Conservation (phyloP, 2,329 filamentous ascomycete genomes). For the Penicillium sp. region DNA sequence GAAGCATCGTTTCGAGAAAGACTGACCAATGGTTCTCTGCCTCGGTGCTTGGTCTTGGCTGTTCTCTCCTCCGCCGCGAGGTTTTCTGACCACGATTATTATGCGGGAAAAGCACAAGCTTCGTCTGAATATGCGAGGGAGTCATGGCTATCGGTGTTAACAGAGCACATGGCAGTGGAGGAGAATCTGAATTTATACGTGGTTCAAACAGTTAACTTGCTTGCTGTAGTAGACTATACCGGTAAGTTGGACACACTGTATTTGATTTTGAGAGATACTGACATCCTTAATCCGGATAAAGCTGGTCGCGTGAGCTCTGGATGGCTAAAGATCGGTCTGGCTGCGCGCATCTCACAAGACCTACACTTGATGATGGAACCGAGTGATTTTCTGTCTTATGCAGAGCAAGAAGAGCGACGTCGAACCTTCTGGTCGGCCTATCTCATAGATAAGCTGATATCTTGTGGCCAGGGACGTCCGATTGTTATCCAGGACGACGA, state of each 20-base stretch:
- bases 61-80: constrained; percentile 37
- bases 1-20: constrained; percentile 37
- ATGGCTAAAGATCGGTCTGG: constrained; percentile 43
- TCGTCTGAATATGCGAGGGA: constrained; percentile 33
- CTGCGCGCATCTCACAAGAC: constrained; percentile 65
- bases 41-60: constrained; percentile 36
- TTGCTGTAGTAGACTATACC: constrained; percentile 45
- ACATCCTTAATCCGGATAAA: constrained; percentile 9
- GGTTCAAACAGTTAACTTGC: constrained; percentile 43
- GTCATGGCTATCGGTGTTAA: constrained; percentile 41
- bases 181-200: constrained; percentile 37
- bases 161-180: constrained; percentile 38
- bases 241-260: constrained; percentile 26
- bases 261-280: background rate
- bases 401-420: constrained; percentile 34
- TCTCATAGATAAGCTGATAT: constrained; percentile 35
- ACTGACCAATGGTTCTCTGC: constrained; percentile 28
- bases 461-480: constrained; percentile 29
- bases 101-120: constrained; percentile 27
- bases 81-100: constrained; percentile 35
- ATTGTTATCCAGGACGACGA: constrained; percentile 28
- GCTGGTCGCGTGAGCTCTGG: constrained; percentile 37
- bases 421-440: constrained; percentile 38
- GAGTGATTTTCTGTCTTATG: constrained; percentile 13
- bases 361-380: constrained; percentile 38